A percentile compares a stretch with the other conserved stretches of the same genome.
Evolutionary conservation across 345 rosid species (phyloP).

Genomic region (Gossypium australe): DNA sequence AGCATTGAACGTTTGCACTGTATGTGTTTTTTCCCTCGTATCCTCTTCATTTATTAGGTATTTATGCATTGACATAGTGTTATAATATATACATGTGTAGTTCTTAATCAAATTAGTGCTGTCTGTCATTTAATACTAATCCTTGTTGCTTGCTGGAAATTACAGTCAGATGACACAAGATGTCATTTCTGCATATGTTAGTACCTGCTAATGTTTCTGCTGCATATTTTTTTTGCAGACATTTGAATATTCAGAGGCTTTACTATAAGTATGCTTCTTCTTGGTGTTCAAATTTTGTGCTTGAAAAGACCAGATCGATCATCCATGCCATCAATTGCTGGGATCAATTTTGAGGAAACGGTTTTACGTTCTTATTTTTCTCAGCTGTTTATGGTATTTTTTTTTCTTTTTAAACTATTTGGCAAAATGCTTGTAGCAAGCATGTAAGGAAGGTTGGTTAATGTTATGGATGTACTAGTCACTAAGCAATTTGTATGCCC

Average conservation of each 20-base stretch:
- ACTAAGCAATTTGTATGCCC: background rate
- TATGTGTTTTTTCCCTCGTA: background rate
- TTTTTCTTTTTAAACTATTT: background rate
- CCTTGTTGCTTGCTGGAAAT: background rate
- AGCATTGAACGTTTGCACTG: background rate
- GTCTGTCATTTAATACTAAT: background rate
- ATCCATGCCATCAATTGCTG: background rate
- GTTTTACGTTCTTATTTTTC: background rate
- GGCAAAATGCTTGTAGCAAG: background rate
- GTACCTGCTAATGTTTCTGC: background rate
- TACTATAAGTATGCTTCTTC: background rate
- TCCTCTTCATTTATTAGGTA: background rate
- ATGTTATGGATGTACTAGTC: background rate
- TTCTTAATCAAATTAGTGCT: background rate
- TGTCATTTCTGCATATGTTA: background rate
- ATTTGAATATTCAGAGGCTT: background rate
- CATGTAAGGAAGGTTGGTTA: background rate
- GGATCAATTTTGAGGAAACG: background rate
- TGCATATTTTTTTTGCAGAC: constrained; percentile 5
- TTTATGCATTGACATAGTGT: background rate
- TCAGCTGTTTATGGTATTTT: background rate
- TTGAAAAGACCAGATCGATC: background rate
- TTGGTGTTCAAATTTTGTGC: background rate
- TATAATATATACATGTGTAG: background rate
- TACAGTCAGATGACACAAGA: background rate